Percentiles rank a stretch among this genome's conserved stretches.
phyloP scores from a whole-genome alignment of 257 asterid species.

The Gentiana straminea region DNA sequence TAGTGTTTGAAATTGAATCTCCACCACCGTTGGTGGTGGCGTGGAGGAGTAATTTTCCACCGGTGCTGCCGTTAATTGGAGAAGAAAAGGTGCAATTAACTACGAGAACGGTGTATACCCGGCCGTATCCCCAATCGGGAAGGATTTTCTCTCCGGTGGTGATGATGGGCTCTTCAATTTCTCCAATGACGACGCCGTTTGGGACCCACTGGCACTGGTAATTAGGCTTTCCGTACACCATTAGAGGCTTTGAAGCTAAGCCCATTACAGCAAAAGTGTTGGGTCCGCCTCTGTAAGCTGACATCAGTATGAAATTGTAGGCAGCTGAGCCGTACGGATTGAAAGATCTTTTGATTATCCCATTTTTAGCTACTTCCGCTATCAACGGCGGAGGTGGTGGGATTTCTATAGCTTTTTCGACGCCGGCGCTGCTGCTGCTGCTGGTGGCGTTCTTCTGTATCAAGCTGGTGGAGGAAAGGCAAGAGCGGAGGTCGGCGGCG shows the following conservation, averaged over 20 bases:
- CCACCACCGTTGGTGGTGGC: constrained; percentile 45
- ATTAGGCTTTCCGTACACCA: constrained; percentile 63
- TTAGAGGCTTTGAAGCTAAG: constrained; percentile 69
- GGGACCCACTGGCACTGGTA: constrained; percentile 84
- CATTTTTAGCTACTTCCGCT: constrained; percentile 16
- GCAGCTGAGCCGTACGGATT: constrained; percentile 61
- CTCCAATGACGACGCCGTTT: not conserved
- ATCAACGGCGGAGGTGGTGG: not conserved
- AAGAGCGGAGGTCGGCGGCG: constrained; percentile 37
- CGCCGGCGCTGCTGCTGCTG: not conserved
- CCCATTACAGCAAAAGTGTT: constrained; percentile 67
- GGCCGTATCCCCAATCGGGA: constrained; percentile 76
- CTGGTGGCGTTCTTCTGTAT: not conserved
- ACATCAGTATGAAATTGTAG: constrained; percentile 72
- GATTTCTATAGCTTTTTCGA: not conserved
- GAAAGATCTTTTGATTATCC: constrained; percentile 42
- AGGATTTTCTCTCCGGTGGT: constrained; percentile 23
- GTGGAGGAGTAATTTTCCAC: constrained; percentile 40
- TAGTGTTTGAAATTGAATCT: constrained; percentile 19
- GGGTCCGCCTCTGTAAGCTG: constrained; percentile 86
- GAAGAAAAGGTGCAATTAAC: constrained; percentile 56
- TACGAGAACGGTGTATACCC: constrained; percentile 69
- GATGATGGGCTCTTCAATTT: constrained; percentile 1
- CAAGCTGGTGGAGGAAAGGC: constrained; percentile 18
- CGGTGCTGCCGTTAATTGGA: constrained; percentile 15